Base-by-base conservation (phyloP, 371 early-diverging fungal species). In the Thermomucor indicae-seudaticae region DNA sequence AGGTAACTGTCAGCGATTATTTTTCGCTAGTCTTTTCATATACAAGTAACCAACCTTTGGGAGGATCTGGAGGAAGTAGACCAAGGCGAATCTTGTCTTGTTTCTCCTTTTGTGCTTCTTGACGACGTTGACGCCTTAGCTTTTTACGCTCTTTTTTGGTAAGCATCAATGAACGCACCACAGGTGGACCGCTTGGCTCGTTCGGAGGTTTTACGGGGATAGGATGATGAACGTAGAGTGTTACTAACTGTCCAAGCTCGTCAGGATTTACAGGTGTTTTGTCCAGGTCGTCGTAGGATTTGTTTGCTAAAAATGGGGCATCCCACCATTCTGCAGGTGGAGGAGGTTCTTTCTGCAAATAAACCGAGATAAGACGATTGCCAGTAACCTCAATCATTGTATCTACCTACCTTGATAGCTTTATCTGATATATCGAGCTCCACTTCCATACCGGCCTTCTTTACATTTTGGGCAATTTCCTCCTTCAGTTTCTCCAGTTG, bases 291-390 rank as follows among this genome's bases (percentile, higher is more conserved):
- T 80, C 81, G 60, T 92, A 92, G 8, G 83, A 69, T 46, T 79
- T 82, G 55, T 86, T 83, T 6, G 79, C 69, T 6, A 92, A 75
- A 24, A 96, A 79, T 6, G 85, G 90, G 24, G 81, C 81, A 77
- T 98, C 97, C 98, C 97, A 97, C 98, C 97, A 96, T 65, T 96
- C 98, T 3, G 89, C 85, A 1, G 56, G 71, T 6, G 96, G 94
- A 6, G 95, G 90, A 0, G 83, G 77, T 11, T 89, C 89, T 58
- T 74, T 65, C 79, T 78, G 43, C 6, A 37, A 5, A 10, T 3
- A 37, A 37, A n/a, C n/a, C n/a, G n/a, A n/a, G n/a, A n/a, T n/a
- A n/a, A n/a, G n/a, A n/a, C n/a, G n/a, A n/a, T n/a, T n/a, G n/a
- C n/a, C n/a, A n/a, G n/a, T n/a, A n/a, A n/a, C n/a, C n/a, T n/a